These are phyloP conservation scores for Globisporangium splendens DNA, from an alignment of 352 stramenopile species.

Conservation along the genomic window DNA sequence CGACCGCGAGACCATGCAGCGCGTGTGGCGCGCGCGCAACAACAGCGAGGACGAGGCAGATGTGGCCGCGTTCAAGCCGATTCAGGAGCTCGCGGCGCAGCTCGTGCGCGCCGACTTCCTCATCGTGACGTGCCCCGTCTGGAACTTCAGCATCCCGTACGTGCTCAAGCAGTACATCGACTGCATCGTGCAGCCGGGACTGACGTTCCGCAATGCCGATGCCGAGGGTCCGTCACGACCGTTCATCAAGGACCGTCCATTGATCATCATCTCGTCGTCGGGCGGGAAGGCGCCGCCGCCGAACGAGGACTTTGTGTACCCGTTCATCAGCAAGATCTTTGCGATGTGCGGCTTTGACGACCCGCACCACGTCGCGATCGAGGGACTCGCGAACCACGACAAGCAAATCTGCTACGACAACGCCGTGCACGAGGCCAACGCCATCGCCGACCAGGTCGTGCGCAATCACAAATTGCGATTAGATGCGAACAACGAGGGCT, in stretches of 20 bases:
- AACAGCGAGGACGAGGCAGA: conserved; percentile 52
- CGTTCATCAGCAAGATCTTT: conserved; percentile 72
- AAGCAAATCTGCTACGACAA: conserved; percentile 63
- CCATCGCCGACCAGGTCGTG: conserved; percentile 56
- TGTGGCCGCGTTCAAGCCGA: conserved; percentile 55
- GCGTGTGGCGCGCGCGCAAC: conserved; percentile 65
- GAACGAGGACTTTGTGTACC: conserved; percentile 66
- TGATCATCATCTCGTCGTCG: conserved; percentile 77
- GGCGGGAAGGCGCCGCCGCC: conserved; percentile 53
- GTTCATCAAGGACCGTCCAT: conserved; percentile 48
- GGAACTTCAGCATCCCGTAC: conserved; percentile 78
- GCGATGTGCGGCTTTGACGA: conserved; percentile 75
- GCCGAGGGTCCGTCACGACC: conserved; percentile 50
- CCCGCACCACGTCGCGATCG: conserved; percentile 57
- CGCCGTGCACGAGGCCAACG: conserved; percentile 48
- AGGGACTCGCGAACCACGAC: conserved; percentile 55
- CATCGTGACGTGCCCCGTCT: conserved; percentile 70
- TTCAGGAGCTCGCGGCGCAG: conserved; percentile 59
- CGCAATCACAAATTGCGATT: conserved; percentile 50
- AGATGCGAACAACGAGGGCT: conserved; percentile 29
- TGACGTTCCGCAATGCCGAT: conserved; percentile 72
- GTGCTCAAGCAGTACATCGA: conserved; percentile 84
- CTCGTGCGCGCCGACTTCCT: conserved; percentile 71
- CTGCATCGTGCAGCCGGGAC: conserved; percentile 65
- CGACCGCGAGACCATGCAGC: conserved; percentile 64